A percentile compares a stretch with the other conserved stretches of the same genome.
Conservation (phyloP, 2,329 filamentous ascomycete genomes). For the Colletotrichum scovillei region DNA sequence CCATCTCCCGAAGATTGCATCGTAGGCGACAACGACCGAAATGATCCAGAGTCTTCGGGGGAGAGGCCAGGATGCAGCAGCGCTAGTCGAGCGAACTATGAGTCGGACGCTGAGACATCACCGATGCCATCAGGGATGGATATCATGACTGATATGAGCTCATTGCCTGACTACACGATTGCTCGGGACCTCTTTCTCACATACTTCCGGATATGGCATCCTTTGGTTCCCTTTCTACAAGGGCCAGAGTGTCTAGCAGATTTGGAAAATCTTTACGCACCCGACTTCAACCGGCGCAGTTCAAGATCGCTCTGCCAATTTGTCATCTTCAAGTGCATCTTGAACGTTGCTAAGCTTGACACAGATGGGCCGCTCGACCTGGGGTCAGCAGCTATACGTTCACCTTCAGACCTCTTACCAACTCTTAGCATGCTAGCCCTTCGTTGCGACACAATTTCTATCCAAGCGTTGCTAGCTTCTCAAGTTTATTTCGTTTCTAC, state of each 20-base stretch:
- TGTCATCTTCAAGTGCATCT: constrained; percentile 61
- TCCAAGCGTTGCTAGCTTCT: constrained; percentile 60
- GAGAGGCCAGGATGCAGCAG: not conserved
- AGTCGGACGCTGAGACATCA: not conserved
- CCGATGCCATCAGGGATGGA: not conserved
- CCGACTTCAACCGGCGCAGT: not conserved
- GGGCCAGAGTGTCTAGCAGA: constrained; percentile 59
- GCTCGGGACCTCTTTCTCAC: constrained; percentile 56
- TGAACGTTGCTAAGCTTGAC: constrained; percentile 55
- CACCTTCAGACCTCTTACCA: constrained; percentile 41
- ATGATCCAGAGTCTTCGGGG: not conserved
- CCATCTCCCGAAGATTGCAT: constrained; percentile 33
- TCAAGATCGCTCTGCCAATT: constrained; percentile 42
- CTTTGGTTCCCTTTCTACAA: constrained; percentile 62
- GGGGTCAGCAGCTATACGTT: constrained; percentile 10
- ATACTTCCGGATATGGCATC: constrained; percentile 64
- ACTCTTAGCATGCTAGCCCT: constrained; percentile 50
- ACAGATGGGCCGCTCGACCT: constrained; percentile 43
- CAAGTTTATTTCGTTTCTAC: constrained; percentile 60
- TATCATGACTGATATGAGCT: not conserved
- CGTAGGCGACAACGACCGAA: constrained; percentile 13
- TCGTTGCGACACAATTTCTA: constrained; percentile 55
- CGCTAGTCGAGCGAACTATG: not conserved
- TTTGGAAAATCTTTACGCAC: constrained; percentile 46
- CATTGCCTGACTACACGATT: constrained; percentile 7